Percentiles rank a stretch among this genome's conserved stretches.
Conservation (phyloP, 495 filamentous ascomycete species). For the Neurospora africana region DNA sequence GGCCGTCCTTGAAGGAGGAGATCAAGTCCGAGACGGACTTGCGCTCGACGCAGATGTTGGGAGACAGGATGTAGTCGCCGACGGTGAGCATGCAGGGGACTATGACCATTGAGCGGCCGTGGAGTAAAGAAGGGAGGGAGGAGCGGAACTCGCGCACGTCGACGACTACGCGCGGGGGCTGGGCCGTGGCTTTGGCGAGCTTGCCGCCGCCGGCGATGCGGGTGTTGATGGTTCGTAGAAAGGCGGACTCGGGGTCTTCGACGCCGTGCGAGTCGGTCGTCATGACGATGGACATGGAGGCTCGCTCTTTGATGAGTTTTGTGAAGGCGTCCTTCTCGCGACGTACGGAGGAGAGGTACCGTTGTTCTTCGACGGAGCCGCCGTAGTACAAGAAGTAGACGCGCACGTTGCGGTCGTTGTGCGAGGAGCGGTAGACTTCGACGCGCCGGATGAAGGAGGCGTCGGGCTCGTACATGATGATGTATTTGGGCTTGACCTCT, state of each 20-base stretch:
- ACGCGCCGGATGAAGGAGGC: slow-evolving; percentile 89
- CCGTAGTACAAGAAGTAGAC: slow-evolving; percentile 97
- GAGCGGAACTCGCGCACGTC: slow-evolving; percentile 95
- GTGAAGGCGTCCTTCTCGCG: slow-evolving; percentile 94
- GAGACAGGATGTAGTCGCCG: slow-evolving; percentile 89
- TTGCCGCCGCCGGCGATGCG: slow-evolving; percentile 90
- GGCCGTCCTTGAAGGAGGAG: slow-evolving; percentile 78
- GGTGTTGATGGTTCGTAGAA: slow-evolving; percentile 92
- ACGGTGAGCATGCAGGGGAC: slow-evolving; percentile 94
- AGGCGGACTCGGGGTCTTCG: slow-evolving; percentile 72
- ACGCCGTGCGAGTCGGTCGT: slow-evolving; percentile 54
- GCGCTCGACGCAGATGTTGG: slow-evolving; percentile 84
- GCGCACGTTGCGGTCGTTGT: slow-evolving; percentile 74
- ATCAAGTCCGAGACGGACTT: slow-evolving; percentile 90
- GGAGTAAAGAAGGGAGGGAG: slow-evolving; percentile 79
- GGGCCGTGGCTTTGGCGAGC: slow-evolving; percentile 62
- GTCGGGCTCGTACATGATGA: slow-evolving; percentile 98
- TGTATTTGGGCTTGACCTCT: slow-evolving; percentile 83
- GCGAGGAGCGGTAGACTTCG: slow-evolving; percentile 91
- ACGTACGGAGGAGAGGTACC: slow-evolving; percentile 78
- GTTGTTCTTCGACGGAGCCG: slow-evolving; percentile 90
- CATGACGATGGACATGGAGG: slow-evolving; percentile 82
- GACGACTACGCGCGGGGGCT: slow-evolving; percentile 87
- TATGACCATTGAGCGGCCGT: slow-evolving; percentile 74
- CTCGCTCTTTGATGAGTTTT: slow-evolving; percentile 83